Conservation (phyloP, 768 basidiomycete genomes). For the Solioccasus polychromus region DNA sequence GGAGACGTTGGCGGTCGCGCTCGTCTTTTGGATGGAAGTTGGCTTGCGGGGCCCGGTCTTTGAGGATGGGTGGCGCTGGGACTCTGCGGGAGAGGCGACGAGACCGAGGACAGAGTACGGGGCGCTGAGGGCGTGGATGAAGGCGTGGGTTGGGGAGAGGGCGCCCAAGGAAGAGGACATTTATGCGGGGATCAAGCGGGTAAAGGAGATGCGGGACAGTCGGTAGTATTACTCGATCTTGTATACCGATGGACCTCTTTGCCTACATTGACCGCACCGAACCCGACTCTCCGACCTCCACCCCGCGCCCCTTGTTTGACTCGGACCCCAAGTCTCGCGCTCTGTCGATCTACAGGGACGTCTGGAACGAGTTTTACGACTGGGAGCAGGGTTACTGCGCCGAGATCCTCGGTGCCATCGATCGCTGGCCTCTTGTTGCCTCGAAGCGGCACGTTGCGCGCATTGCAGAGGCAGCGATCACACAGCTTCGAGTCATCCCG, state of each 20-base stretch:
- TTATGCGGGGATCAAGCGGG: constrained; percentile 23
- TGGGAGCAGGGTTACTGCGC: constrained; percentile 38
- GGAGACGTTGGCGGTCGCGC: constrained; percentile 54
- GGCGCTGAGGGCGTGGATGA: constrained; percentile 45
- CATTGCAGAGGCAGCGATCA: constrained; percentile 11
- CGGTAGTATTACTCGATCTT: too few relatives aligned
- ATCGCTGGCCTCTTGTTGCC: constrained; percentile 10
- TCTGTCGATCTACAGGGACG: constrained; percentile 30
- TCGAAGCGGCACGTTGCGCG: constrained; percentile 10
- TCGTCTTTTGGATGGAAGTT: constrained; percentile 74
- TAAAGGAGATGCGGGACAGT: constrained; percentile 28
- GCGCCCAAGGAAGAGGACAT: constrained; percentile 44
- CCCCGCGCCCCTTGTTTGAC: neutral
- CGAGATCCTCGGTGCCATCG: constrained; percentile 18
- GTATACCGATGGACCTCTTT: constrained; percentile 13
- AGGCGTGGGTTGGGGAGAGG: constrained; percentile 52
- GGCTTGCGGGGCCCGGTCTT: constrained; percentile 58
- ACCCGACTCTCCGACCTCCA: constrained; percentile 10
- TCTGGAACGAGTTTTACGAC: constrained; percentile 47
- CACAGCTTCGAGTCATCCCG: constrained; percentile 2
- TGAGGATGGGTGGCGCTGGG: constrained; percentile 37
- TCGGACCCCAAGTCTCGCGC: constrained; percentile 24
- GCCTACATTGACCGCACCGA: constrained; percentile 25
- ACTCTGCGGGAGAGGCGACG: constrained; percentile 16
- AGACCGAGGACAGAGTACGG: constrained; percentile 20